These are phyloP conservation scores for Botrytis aclada DNA, from an alignment of 2,329 filamentous ascomycete species.

Conservation along the genomic window DNA sequence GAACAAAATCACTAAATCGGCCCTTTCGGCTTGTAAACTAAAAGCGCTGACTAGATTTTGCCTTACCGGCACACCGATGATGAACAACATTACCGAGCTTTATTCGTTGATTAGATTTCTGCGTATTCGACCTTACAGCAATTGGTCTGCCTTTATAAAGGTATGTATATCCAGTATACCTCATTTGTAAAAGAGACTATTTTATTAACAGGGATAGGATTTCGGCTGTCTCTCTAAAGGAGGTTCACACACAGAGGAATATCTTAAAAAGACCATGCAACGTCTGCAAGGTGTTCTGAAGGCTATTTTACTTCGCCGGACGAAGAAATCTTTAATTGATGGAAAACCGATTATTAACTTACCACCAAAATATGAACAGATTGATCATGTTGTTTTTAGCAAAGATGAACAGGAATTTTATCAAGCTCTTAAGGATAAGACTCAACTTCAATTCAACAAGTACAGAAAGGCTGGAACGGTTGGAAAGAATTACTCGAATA, in stretches of 20 bases:
- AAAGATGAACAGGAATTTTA: constrained; percentile 66
- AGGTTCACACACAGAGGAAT: constrained; percentile 17
- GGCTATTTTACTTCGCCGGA: constrained; percentile 77
- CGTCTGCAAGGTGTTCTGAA: constrained; percentile 73
- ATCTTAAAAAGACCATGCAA: constrained; percentile 54
- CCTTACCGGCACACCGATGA: constrained; percentile 82
- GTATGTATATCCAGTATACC: constrained; percentile 40
- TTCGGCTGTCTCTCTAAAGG: constrained; percentile 35
- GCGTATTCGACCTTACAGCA: constrained; percentile 70
- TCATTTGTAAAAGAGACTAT: constrained; percentile 23
- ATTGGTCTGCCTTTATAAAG: constrained; percentile 58
- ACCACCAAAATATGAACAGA: constrained; percentile 61
- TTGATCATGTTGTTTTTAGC: constrained; percentile 62
- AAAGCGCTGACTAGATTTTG: constrained; percentile 65
- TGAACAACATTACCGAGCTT: constrained; percentile 78
- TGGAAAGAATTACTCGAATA: constrained; percentile 71
- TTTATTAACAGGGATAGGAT: constrained; percentile 23
- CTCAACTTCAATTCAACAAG: constrained; percentile 70
- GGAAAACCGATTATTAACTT: constrained; percentile 72
- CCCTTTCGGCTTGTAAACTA: constrained; percentile 58
- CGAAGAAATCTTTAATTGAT: constrained; percentile 75
- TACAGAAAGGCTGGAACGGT: constrained; percentile 68
- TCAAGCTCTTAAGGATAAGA: constrained; percentile 60
- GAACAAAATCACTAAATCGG: constrained; percentile 62
- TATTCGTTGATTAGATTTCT: constrained; percentile 77